phyloP scores from a whole-genome alignment of 2,329 filamentous ascomycete genomes.

The Aspergillus sp. region DNA sequence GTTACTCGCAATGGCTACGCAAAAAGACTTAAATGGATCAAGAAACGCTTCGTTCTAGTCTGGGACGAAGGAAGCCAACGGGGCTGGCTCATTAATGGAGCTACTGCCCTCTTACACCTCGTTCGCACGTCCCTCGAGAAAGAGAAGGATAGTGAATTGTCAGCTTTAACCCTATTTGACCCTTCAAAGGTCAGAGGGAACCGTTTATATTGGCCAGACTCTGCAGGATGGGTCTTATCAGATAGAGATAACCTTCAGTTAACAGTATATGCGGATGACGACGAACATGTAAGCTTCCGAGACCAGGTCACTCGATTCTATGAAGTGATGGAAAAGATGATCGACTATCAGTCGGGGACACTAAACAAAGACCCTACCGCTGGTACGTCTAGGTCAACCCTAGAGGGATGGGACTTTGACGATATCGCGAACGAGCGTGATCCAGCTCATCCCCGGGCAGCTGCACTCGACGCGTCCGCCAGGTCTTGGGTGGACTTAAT shows the following conservation, averaged over 20 bases:
- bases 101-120: not conserved
- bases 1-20: not conserved
- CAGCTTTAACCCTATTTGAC: not conserved
- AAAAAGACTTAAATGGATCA: not conserved
- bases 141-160: not conserved
- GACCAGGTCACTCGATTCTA: not conserved
- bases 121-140: not conserved
- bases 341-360: not conserved
- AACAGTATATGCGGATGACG: not conserved
- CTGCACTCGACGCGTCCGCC: constrained; percentile 8
- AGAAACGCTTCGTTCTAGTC: not conserved
- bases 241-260: too few relatives aligned
- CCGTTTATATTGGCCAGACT: too few relatives aligned
- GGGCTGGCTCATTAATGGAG: not conserved
- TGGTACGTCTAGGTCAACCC: not conserved
- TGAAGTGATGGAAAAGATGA: not conserved
- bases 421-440: constrained; percentile 22
- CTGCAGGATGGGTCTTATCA: too few relatives aligned
- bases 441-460: constrained; percentile 20
- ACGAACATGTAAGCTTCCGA: not conserved
- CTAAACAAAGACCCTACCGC: too few relatives aligned
- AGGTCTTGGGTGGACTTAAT: constrained; percentile 32
- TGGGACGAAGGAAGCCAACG: not conserved
- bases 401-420: constrained; percentile 34
- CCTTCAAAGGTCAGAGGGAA: not conserved